A percentile compares a stretch with the other conserved stretches of the same genome.
phyloP scores from a whole-genome alignment of 148 eudicot species.

The Camellia sinensis region DNA sequence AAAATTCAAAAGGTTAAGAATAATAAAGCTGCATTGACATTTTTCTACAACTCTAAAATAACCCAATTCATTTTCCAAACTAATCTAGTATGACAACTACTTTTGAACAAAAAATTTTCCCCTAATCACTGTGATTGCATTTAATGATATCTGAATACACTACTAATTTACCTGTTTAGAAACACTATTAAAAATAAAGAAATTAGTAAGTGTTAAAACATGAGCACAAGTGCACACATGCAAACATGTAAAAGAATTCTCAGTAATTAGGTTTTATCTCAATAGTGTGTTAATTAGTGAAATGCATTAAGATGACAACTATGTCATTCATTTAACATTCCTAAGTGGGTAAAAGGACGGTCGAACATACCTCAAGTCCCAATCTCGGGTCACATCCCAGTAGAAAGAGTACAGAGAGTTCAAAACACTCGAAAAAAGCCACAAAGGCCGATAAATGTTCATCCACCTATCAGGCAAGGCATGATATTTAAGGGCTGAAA shows the following conservation, averaged over 20 bases:
- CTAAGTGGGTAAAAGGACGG: background rate
- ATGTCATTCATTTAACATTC: background rate
- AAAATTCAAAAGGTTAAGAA: background rate
- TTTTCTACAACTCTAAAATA: background rate
- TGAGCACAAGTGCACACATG: background rate
- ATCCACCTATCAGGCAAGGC: conserved; percentile 87
- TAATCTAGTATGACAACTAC: background rate
- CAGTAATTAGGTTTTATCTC: background rate
- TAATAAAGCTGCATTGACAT: background rate
- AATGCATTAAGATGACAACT: background rate
- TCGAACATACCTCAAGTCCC: conserved; percentile 89
- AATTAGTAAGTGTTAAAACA: background rate
- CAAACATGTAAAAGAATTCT: background rate
- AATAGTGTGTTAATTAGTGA: background rate
- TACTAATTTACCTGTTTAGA: background rate
- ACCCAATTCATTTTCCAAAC: background rate
- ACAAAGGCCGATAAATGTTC: conserved; percentile 75
- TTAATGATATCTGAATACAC: background rate
- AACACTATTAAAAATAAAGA: background rate
- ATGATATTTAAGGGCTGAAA: conserved; percentile 95
- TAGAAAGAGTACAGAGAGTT: conserved; percentile 94
- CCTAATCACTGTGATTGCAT: background rate
- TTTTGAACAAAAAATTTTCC: too few species aligned
- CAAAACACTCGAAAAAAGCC: conserved; percentile 79
- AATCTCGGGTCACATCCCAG: conserved; percentile 96